Evolutionary conservation across 495 filamentous ascomycete genomes (phyloP), one percentile per base, ranked within the genome.

Genomic region (Cetradonia linearis): DNA sequence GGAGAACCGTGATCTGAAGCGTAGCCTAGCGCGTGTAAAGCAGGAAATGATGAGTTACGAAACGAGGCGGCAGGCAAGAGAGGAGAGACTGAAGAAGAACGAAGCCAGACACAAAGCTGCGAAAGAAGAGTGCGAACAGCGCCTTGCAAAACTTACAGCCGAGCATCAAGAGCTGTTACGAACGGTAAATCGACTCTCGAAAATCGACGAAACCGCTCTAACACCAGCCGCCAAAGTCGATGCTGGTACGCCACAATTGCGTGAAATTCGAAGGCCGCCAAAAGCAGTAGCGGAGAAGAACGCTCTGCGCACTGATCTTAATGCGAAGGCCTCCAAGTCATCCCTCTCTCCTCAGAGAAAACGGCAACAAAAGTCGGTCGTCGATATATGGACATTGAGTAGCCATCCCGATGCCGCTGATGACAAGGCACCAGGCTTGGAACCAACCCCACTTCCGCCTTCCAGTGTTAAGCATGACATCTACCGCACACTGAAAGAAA

Each of bases 1-100:
- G 57, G 78, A 85, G 53, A 77, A 85, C 36, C 62, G 68, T 23
- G 68, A 70, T 0, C 68, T 85, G 42, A 81, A 81, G 46, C 73
- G 77, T 54, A 80, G 73, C 16, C 63, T 83, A 28, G 73, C 78
- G 9, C 73, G 73, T 18, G 73, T 77, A 27, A 83, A 81, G 64
- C 75, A 77, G 58, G 79, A 81, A 59, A 78, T 78, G 71, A 74
- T 70, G 30, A 73, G 72, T 56, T 78, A 78, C 53, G 77, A 80
- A 48, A 74, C 74, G 28, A 74, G 76, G 33, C 73, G 77, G 50
- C 76, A 79, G 58, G 78, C 80, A 48, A 74, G 74, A 55, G 77
- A 81, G 62, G 71, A 72, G n/a, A 76, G 72, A 40, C 67, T 78
- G 36, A 78, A 79, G 63, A 69, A 77, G 55, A 72, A 75, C 56